A percentile compares a stretch with the other conserved stretches of the same genome.
Evolutionary conservation across 306 rosid species (phyloP).

Genomic region (Vigna mungo): DNA sequence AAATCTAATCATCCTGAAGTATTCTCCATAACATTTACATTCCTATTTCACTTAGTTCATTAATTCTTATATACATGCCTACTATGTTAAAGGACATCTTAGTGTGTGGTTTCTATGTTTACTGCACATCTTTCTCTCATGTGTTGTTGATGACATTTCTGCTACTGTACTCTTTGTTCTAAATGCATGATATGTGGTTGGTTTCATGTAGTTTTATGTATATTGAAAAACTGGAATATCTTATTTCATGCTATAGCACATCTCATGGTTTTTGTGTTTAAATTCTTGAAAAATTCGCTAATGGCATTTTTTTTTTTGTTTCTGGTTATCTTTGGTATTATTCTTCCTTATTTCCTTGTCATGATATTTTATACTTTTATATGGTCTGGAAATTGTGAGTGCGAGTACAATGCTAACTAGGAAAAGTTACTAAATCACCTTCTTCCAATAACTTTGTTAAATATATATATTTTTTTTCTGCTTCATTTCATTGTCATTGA

Average conservation of each 20-base stretch:
- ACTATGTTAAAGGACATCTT: background rate
- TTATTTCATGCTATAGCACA: background rate
- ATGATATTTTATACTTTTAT: background rate
- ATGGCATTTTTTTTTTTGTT: background rate
- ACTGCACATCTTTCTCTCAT: background rate
- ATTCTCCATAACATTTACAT: background rate
- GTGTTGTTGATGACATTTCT: conserved; percentile 17
- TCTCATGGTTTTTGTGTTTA: background rate
- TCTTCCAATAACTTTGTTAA: conserved; percentile 19
- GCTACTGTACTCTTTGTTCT: background rate
- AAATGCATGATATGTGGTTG: conserved; percentile 14
- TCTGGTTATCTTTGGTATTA: background rate
- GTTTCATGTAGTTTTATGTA: background rate
- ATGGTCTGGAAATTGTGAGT: background rate
- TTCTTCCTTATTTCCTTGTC: background rate
- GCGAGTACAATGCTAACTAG: conserved; percentile 28
- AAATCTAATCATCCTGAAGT: background rate
- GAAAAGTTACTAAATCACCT: conserved; percentile 22
- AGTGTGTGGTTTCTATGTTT: no score
- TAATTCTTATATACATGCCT: background rate
- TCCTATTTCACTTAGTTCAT: background rate
- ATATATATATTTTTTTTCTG: background rate
- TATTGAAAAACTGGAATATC: background rate
- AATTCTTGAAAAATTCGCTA: background rate
- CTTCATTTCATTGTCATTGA: conserved; percentile 40